Percentiles rank a stretch among this genome's conserved stretches.
Evolutionary conservation across 495 filamentous ascomycete genomes (phyloP).

Genomic region (Ascobolus immersus): DNA sequence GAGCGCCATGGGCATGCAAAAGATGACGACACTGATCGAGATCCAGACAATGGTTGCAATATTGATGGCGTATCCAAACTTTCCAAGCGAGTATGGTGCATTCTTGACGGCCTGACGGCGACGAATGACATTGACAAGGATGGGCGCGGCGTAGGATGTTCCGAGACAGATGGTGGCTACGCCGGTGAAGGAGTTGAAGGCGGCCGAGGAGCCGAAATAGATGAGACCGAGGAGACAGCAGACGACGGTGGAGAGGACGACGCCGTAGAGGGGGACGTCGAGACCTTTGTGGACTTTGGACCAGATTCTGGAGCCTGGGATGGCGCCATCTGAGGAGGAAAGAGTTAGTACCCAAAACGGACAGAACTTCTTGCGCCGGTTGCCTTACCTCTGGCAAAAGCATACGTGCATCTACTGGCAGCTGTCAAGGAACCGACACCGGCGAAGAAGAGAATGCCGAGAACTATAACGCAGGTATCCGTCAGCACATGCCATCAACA

Average conservation of each 20-base stretch:
- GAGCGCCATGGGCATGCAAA: conserved; percentile 28
- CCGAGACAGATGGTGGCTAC: conserved; percentile 39
- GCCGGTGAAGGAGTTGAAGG: conserved; percentile 41
- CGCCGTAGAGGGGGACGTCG: conserved; percentile 31
- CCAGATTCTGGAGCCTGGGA: conserved; percentile 41
- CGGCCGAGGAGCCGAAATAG: conserved; percentile 33
- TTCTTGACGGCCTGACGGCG: conserved; percentile 31
- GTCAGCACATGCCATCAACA: neutral
- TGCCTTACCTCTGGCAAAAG: conserved; percentile 26
- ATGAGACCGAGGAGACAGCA: conserved; percentile 34
- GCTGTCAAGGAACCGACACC: conserved; percentile 34
- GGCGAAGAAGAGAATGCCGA: conserved; percentile 39
- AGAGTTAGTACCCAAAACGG: neutral
- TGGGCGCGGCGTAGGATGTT: conserved; percentile 36
- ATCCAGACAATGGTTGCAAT: conserved; percentile 40
- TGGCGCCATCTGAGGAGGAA: conserved; percentile 27
- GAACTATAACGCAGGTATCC: conserved; percentile 17
- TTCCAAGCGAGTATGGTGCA: conserved; percentile 29
- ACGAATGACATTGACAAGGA: conserved; percentile 32
- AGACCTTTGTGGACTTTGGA: conserved; percentile 28
- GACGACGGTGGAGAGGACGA: conserved; percentile 30
- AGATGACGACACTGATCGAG: conserved; percentile 29
- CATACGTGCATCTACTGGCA: conserved; percentile 33
- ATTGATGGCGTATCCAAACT: conserved; percentile 40
- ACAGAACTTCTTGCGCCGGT: too few relatives aligned